Evolutionary conservation across 1,139 yeast species (phyloP), one percentile per base, ranked within the genome.

Genomic region (Arxiozyma telluris): DNA sequence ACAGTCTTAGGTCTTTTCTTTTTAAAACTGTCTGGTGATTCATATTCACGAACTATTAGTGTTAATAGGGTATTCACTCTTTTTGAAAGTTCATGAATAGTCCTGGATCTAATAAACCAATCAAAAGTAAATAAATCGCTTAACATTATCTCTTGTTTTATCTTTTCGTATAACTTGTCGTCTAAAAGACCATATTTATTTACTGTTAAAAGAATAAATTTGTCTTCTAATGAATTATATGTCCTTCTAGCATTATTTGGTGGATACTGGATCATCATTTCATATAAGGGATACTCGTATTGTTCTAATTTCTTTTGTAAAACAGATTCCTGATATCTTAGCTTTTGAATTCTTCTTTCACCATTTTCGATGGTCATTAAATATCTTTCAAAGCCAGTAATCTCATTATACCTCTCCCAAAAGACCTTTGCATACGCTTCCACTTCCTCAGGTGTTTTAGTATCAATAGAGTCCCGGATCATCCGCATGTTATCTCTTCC

Each of bases 211-310:
- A 94, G 71, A 52, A 93, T 73, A 66, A 87, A 93, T 54, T 96
- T 78, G 66, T 93, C 98, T 67, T 93, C 98, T 1, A 82, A 76
- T 53, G 87, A 87, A 6, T 95, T 84, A 67, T 89, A 93, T 7
- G 88, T 79, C 62, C 94, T 75, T 63, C 89, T 86, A 42, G 97
- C 89, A 66, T 89, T 90, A 64, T 89, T 89, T n/a, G 96, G 94
- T 0, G 97, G 97, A 62, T 90, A 90, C 54, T 80, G 85, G 45
- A 93, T 83, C 25, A 74, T 76, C 69, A 93, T 72, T 55, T 89
- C 89, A 57, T 86, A 85, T 51, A 90, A 70, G 1, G 98, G 97
- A 52, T 84, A 84, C 17, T 75, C 75, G 54, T 80, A 77, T 54
- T 76, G 76, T 52, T 77, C 81, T 60, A 93, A 77, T 66, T 91